These are phyloP conservation scores for Cochlearia excelsa DNA, from an alignment of 345 rosid genomes.

Conservation along the genomic window DNA sequence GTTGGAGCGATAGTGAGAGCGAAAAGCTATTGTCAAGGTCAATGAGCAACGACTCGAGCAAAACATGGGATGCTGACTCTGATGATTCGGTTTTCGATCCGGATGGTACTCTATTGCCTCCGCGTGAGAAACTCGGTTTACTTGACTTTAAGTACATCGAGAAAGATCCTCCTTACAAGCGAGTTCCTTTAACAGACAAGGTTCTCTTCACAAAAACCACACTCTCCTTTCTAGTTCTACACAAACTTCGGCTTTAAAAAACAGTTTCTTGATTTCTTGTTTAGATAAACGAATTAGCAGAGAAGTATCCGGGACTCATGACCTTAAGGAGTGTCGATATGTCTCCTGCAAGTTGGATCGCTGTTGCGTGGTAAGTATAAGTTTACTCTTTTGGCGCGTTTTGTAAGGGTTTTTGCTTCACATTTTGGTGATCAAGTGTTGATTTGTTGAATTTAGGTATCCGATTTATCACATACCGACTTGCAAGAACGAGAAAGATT, in stretches of 20 bases:
- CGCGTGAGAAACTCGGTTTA: constrained; percentile 54
- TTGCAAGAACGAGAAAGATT: constrained; percentile 49
- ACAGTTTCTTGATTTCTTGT: constrained; percentile 9
- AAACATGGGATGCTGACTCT: constrained; percentile 63
- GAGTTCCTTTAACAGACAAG: constrained; percentile 68
- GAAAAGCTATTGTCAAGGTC: constrained; percentile 55
- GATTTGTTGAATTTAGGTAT: constrained; percentile 43
- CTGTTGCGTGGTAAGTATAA: constrained; percentile 62
- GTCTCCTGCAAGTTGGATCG: constrained; percentile 92
- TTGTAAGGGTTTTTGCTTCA: neutral
- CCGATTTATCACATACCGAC: constrained; percentile 71
- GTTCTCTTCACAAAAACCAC: constrained; percentile 33
- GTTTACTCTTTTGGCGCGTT: too few species aligned
- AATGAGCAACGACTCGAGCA: constrained; percentile 51
- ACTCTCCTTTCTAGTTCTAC: neutral
- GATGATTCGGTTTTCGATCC: constrained; percentile 64
- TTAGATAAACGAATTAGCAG: constrained; percentile 51
- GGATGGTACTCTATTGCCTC: constrained; percentile 42
- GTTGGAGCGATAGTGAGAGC: constrained; percentile 65
- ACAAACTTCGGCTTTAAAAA: too few species aligned
- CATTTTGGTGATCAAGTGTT: neutral
- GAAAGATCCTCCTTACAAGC: constrained; percentile 54
- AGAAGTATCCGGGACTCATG: constrained; percentile 45
- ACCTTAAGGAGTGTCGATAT: constrained; percentile 66
- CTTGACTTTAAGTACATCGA: constrained; percentile 60